Evolutionary conservation across 768 basidiomycete species (phyloP), one percentile per base, ranked within the genome.

Genomic region (Suillus occidentalis): DNA sequence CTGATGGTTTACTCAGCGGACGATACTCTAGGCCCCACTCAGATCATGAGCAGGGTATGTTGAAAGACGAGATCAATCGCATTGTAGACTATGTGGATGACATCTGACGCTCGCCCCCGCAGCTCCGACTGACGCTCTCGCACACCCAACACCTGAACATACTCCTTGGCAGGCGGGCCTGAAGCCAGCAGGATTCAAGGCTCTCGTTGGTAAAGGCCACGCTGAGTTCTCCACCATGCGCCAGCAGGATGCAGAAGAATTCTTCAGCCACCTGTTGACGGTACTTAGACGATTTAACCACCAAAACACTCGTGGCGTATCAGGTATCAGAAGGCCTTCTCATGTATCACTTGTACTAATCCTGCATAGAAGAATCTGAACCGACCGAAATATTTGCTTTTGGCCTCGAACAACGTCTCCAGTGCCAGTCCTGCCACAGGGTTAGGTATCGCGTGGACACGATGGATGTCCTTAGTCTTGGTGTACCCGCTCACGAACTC

Each of bases 231-330:
- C 91, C 40, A 99, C 96, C 56, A 99, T 98, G 96, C 84, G 87
- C 61, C 97, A 99, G 76, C 97, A 99, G 73, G 97, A 99, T 71
- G 88, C 95, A 6, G 95, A 97, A 72, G 97, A 99, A 77, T 99
- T 98, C 79, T 83, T 99, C 62, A 84, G 86, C 42, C 87, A 97
- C 76, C 79, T 99, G 2, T 71, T 99, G 61, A 89, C 87, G 6
- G 81, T 86, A 22, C 76, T 99, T 14, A 82, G 93, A 64, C 81
- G 90, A 68, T 84, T 92, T 68, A 81, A 82, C 43, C 84, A 85
- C 66, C 86, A 85, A 69, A 74, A 68, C 20, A 73, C 77, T 63
- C 63, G 70, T 72, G 69, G 84, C 73, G 67, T 79, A 77, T 69
- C 67, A 76, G 65, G 77, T 77, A 62, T 12, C 20, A 20, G 4